Evolutionary conservation across 169 alveolate genomes (phyloP), one percentile per base, ranked within the genome.

Genomic region (Cystoisospora suis): DNA sequence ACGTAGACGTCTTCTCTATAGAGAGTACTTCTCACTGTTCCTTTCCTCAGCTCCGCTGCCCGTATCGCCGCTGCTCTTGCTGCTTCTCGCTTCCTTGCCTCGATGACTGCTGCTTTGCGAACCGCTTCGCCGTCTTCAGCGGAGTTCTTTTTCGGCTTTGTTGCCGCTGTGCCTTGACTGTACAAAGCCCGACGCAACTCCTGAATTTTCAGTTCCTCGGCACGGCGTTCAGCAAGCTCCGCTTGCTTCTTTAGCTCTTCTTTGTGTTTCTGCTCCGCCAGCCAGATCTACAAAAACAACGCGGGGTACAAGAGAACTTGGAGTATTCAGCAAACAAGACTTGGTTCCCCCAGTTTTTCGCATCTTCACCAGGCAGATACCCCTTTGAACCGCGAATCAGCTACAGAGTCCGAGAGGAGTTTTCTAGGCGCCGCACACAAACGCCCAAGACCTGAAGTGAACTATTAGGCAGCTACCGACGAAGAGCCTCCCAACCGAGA

Each of bases 221-320:
- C 98, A 75, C 99, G 96, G 92, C 97, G 97, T 95, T 98, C 98
- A 46, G 95, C 92, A 91, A 97, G 96, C 94, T 97, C 99, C 88
- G 96, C 95, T 90, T 97, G 98, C 92, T 96, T 95, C 92, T 95
- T 94, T 86, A 97, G 97, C 81, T 95, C 97, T 47, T 96, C 98
- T 91, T 95, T 95, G 92, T 96, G 98, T 88, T 97, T 97, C 94
- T 98, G 98, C 91, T 98, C 99, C 34, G 99, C 99, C 45, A 97
- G 94, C 99, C 99, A 98, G 27, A 87, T 81, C 91, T 87, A 81
- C 34, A 34, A 7, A 27, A n/a, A 45, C 72, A 23, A 49, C 44
- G 9, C 27, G 17, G 49, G 15, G 47, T 0, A 49, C 3, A 15
- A 79, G 0, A 17, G 42, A 45, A 27, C 44, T 45, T 42, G 29